Conservation (phyloP, 169 alveolate genomes). For the Babesia bigemina region DNA sequence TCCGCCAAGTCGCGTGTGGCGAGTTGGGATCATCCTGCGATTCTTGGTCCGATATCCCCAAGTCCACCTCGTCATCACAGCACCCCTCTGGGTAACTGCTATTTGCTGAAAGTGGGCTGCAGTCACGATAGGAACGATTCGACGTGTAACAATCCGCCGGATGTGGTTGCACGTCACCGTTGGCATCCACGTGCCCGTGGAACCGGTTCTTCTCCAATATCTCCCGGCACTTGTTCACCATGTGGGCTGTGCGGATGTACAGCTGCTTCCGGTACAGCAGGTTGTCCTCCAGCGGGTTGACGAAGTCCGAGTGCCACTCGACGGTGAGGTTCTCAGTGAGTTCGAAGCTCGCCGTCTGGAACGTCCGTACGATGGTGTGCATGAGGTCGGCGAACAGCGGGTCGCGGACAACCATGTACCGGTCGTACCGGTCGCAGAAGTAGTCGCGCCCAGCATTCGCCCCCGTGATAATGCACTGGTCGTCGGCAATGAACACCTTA, state of each 20-base stretch:
- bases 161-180: no score
- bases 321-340: constrained; percentile 44
- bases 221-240: constrained; percentile 63
- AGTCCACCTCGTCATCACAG: not conserved
- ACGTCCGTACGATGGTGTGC: constrained; percentile 70
- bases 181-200: not conserved
- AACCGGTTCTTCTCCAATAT: constrained; percentile 9
- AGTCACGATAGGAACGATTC: not conserved
- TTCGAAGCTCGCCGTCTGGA: constrained; percentile 69
- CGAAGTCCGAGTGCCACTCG: constrained; percentile 73
- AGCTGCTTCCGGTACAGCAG: constrained; percentile 61
- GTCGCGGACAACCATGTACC: constrained; percentile 73
- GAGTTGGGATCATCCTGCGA: no score
- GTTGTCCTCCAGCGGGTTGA: constrained; percentile 72
- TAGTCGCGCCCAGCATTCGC: constrained; percentile 76
- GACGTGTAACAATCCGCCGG: no score
- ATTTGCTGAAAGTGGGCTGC: no score
- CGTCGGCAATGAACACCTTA: constrained; percentile 75
- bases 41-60: not conserved
- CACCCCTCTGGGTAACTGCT: no score
- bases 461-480: constrained; percentile 68
- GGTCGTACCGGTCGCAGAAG: constrained; percentile 72
- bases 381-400: constrained; percentile 70
- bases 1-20: not conserved
- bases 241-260: constrained; percentile 26